Evolutionary conservation across 345 rosid species (phyloP), one percentile per base, ranked within the genome.

Genomic region (Citrus hindsii): DNA sequence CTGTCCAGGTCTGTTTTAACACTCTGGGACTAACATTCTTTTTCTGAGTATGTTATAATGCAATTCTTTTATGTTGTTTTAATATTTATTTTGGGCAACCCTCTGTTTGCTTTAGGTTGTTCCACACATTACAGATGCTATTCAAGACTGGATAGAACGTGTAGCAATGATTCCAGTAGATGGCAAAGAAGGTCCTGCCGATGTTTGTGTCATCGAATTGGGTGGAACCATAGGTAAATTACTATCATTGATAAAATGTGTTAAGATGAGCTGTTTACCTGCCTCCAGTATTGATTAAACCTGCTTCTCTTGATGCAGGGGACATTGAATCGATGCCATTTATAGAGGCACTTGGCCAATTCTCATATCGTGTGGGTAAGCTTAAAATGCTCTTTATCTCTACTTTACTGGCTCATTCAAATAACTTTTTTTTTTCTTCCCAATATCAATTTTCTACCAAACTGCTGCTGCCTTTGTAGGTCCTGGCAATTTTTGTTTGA

Each of bases 241-340:
- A 32, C 75, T 14, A 65, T 7, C 21, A 40, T 19, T 25, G 21
- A 9, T 65, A 30, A 33, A 4, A 3, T 64, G 55, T 25, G 46
- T 73, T 8, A 58, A 25, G 24, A 7, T 71, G 61, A 61, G 4
- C 37, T 65, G 51, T 71, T 69, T 74, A 28, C 66, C 37, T 6
- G 71, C 67, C 40, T 71, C 14, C 33, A 21, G 61, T 76, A 18
- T 25, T 35, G 40, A 66, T 48, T 66, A 69, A 18, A 27, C n/a
- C 35, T 27, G 21, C 19, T 19, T 64, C 74, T 27, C 69, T 76
- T 25, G 19, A 76, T 87, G 82, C 86, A 95, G 99, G 99, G 77
- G 99, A 96, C 84, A 96, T 96, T 77, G 99, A 96, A 86, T 92
- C 97, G 46, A 92, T 92, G 98, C 97, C 97, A 37, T 96, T 92